phyloP scores from a whole-genome alignment of 768 basidiomycete genomes.

The Kwoniella pini region DNA sequence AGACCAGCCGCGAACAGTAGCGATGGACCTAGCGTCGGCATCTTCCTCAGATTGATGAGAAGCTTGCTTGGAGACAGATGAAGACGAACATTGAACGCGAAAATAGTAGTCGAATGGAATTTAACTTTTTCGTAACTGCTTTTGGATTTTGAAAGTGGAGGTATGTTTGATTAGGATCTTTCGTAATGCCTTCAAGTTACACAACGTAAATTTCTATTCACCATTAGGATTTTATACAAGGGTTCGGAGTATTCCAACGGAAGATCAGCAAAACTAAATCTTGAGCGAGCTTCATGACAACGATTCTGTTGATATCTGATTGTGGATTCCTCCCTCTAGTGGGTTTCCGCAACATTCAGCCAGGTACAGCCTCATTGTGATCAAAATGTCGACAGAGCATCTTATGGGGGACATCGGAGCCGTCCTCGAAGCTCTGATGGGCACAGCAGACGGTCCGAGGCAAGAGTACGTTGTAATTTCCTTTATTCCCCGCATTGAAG shows the following conservation, averaged over 20 bases:
- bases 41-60: slow-evolving; percentile 2
- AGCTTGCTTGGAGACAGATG: not conserved
- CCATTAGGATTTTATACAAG: too few relatives aligned
- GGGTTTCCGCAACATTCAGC: too few relatives aligned
- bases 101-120: too few relatives aligned
- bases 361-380: not conserved
- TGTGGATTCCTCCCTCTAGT: too few relatives aligned
- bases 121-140: too few relatives aligned
- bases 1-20: slow-evolving; percentile 78
- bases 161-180: too few relatives aligned
- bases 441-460: slow-evolving; percentile 25
- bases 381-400: slow-evolving; percentile 48
- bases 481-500: not conserved
- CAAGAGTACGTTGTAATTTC: slow-evolving; percentile 27
- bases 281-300: too few relatives aligned
- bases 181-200: too few relatives aligned
- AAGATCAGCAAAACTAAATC: slow-evolving; percentile 3
- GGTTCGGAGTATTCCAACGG: not conserved
- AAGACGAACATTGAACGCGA: too few relatives aligned
- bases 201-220: too few relatives aligned
- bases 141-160: too few relatives aligned
- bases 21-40: slow-evolving; percentile 46
- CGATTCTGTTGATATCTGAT: too few relatives aligned
- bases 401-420: slow-evolving; percentile 35
- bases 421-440: slow-evolving; percentile 43